Conservation (phyloP, 2,329 filamentous ascomycete genomes). For the Colletotrichum tabaci region DNA sequence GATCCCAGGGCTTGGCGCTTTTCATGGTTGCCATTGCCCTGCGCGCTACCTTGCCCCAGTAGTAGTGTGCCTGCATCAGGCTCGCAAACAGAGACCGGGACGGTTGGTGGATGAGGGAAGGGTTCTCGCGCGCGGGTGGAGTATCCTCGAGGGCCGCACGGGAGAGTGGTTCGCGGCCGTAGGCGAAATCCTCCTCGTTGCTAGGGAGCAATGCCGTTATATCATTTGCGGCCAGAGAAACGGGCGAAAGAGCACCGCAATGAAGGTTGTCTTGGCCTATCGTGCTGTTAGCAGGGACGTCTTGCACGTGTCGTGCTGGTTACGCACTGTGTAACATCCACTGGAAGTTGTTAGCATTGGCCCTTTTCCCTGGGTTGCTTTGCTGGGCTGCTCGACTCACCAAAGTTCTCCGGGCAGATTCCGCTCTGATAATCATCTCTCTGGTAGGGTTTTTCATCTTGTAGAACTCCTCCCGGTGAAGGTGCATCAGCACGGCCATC, state of each 20-base stretch:
- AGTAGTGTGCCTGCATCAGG: constrained; percentile 68
- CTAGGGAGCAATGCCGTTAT: constrained; percentile 69
- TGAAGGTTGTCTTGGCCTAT: constrained; percentile 69
- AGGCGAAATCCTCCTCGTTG: constrained; percentile 66
- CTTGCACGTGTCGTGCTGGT: too few species aligned
- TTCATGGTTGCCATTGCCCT: constrained; percentile 62
- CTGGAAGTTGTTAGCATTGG: constrained; percentile 48
- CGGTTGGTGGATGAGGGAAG: constrained; percentile 58
- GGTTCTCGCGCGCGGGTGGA: constrained; percentile 63
- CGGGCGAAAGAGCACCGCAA: constrained; percentile 65
- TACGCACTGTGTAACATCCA: constrained; percentile 70
- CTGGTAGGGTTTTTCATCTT: constrained; percentile 57
- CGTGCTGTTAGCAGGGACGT: constrained; percentile 5
- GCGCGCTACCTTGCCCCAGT: constrained; percentile 68
- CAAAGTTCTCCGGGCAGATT: constrained; percentile 71
- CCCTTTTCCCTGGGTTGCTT: constrained; percentile 1
- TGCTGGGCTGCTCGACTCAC: constrained; percentile 53
- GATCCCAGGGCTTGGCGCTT: constrained; percentile 62
- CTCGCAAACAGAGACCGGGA: constrained; percentile 69
- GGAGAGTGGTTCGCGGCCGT: constrained; percentile 61
- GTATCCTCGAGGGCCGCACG: constrained; percentile 70
- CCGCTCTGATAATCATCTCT: constrained; percentile 63
- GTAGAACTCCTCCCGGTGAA: constrained; percentile 71
- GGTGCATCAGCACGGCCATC: constrained; percentile 68
- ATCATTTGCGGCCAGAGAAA: constrained; percentile 66